Evolutionary conservation across 768 basidiomycete genomes (phyloP).

Genomic region (Gymnopilus junonius): DNA sequence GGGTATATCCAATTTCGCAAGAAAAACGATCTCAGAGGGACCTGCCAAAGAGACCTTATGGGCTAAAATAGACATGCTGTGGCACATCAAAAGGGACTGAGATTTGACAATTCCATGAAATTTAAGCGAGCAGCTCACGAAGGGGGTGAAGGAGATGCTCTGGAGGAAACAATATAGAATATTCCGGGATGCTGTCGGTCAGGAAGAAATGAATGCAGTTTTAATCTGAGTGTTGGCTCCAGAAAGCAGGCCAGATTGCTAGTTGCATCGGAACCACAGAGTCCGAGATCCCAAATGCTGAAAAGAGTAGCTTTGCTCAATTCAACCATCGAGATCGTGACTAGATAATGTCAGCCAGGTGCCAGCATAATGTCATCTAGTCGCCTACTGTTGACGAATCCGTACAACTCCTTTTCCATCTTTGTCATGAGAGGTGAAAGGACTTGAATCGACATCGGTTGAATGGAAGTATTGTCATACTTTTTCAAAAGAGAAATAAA

Average conservation of each 20-base stretch:
- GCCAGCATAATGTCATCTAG: neutral
- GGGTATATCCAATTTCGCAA: too few relatives aligned
- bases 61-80: neutral
- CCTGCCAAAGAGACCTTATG: too few relatives aligned
- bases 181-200: too few relatives aligned
- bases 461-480: neutral
- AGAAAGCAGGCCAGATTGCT: neutral
- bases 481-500: neutral
- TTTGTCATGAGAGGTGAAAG: neutral
- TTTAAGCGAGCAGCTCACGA: too few relatives aligned
- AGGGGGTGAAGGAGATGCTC: too few relatives aligned
- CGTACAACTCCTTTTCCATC: neutral
- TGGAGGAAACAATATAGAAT: too few relatives aligned
- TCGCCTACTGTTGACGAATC: neutral
- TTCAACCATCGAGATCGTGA: neutral
- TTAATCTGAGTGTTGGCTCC: too few relatives aligned
- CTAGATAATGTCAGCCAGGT: neutral
- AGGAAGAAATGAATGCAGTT: too few relatives aligned
- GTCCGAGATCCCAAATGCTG: constrained; percentile 8
- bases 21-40: too few relatives aligned
- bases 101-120: too few relatives aligned
- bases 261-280: neutral
- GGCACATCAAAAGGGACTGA: too few relatives aligned
- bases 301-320: neutral
- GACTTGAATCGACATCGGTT: neutral